phyloP scores from a whole-genome alignment of 2,329 filamentous ascomycete species.

The Aspergillus sp. region DNA sequence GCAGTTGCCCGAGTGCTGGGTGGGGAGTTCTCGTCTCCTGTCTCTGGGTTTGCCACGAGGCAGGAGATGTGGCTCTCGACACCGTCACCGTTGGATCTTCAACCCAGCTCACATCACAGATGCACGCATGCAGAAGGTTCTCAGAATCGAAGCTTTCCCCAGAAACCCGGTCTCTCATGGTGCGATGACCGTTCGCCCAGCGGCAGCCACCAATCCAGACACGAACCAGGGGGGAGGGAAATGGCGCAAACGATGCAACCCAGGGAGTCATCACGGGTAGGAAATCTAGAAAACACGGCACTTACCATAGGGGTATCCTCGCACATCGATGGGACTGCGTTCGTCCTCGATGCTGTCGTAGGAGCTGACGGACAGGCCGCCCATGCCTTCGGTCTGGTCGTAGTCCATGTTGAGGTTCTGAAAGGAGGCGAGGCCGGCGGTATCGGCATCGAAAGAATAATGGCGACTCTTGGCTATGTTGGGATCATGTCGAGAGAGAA shows the following conservation, averaged over 20 bases:
- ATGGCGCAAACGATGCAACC: conserved; percentile 37
- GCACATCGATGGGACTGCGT: conserved; percentile 36
- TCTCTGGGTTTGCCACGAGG: no score
- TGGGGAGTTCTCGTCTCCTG: neutral
- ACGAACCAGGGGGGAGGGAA: conserved; percentile 27
- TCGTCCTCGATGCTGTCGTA: conserved; percentile 44
- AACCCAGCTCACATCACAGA: neutral
- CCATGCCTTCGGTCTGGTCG: conserved; percentile 41
- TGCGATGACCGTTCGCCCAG: conserved; percentile 4
- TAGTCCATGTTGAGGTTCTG: conserved; percentile 38
- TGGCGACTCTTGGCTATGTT: conserved; percentile 31
- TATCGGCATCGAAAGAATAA: conserved; percentile 39
- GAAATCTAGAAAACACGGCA: conserved; percentile 13
- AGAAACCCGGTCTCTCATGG: conserved; percentile 8
- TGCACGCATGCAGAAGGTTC: neutral
- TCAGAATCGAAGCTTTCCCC: conserved; percentile 7
- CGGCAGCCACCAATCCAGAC: conserved; percentile 15
- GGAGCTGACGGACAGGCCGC: conserved; percentile 41
- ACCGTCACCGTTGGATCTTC: neutral
- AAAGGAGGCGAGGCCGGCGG: conserved; percentile 29
- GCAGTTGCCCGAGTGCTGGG: neutral
- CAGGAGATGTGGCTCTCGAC: conserved; percentile 10
- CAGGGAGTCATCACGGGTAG: conserved; percentile 19
- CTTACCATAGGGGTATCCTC: conserved; percentile 41
- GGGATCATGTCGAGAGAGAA: conserved; percentile 34